Evolutionary conservation across 225 moss, liverwort and hornwort genomes (phyloP).

Genomic region (Straminergon stramineum): DNA sequence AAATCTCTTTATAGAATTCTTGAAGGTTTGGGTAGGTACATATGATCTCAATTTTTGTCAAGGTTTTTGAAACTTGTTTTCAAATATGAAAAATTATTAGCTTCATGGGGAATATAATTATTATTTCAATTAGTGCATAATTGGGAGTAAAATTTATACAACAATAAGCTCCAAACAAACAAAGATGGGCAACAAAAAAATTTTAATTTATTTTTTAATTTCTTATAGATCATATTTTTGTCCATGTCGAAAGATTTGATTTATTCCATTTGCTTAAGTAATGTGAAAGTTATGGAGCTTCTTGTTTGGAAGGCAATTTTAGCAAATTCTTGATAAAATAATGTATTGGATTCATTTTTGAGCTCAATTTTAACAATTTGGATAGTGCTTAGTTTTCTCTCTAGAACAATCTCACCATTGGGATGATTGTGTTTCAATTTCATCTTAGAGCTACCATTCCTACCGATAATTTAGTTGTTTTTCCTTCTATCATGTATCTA

Average conservation of each 20-base stretch:
- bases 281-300: background rate
- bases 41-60: background rate
- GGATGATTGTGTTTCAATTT: too few species aligned
- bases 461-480: too few species aligned
- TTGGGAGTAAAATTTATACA: background rate
- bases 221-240: background rate
- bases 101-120: background rate
- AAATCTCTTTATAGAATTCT: rapidly evolving
- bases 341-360: too few species aligned
- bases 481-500: too few species aligned
- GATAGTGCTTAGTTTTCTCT: too few species aligned
- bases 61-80: background rate
- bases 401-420: too few species aligned
- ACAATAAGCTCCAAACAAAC: background rate
- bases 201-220: too few species aligned
- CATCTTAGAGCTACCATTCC: too few species aligned
- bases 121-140: background rate
- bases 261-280: background rate
- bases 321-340: too few species aligned
- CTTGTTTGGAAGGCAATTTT: background rate
- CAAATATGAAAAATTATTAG: background rate
- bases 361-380: too few species aligned
- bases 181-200: background rate
- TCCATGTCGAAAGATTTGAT: background rate
- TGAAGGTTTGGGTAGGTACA: rapidly evolving